Base-by-base conservation (phyloP, 805 yeast species). In the Metschnikowia hibisci region DNA sequence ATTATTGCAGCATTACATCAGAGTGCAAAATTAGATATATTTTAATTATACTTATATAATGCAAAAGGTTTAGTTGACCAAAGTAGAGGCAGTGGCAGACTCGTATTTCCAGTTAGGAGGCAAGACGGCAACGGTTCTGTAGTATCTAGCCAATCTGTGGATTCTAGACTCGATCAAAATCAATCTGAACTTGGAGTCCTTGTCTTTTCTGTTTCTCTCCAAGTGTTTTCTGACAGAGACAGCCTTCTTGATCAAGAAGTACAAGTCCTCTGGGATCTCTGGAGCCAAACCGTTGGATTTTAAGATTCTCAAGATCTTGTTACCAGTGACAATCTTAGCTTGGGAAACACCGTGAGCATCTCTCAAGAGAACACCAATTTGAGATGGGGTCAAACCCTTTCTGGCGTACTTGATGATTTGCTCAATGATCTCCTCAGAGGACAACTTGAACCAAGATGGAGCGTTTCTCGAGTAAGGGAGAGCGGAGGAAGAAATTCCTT, bases 51-150 rank as follows among this genome's bases (percentile, higher is more conserved):
- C 30, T 37, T 28, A 28, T 16, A 28, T 22, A 29, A 41, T 45
- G 52, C 52, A 50, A 55, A 55, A 50, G 64, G 66, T 69, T 77
- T 89, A 93, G 87, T 91, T 91, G 70, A 93, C 99, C 77, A 93
- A 84, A 76, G 99, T 95, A 67, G 99, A 93, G 71, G 99, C 99
- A 71, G 99, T 93, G 72, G 99, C 96, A 63, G 99, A 91, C 82
- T 93, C 99, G 95, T 87, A 93, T 82, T 93, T 93, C 99, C 99
- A 93, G 93, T 86, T 90, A 74, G 99, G 98, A 66, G 99, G 99
- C 71, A 93, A 84, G 67, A 93, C 98, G 69, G 96, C 81, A 66
- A 88, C 96, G 66, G 96, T 87, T 88, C 96, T 91, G 96, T 93
- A 93, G 95, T 93, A 93, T 82, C 99, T 87, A 64, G 99, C 96